Evolutionary conservation across 768 basidiomycete genomes (phyloP).

Genomic region (Mrakia frigida): DNA sequence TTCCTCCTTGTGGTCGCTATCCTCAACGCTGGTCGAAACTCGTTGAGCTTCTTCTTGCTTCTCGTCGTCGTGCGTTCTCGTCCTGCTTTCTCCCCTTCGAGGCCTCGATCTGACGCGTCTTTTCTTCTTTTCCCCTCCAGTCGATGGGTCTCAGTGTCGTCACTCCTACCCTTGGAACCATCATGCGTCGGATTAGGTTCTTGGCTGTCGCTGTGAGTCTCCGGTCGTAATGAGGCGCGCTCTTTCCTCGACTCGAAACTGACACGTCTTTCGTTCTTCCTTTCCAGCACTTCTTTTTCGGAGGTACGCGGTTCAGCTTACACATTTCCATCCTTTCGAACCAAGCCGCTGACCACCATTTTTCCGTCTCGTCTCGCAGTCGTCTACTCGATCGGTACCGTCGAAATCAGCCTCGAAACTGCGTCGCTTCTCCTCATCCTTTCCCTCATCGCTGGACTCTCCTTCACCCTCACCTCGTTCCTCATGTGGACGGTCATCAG

Average conservation of each 20-base stretch:
- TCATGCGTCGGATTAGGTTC: conserved; percentile 76
- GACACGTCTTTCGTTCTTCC: background rate
- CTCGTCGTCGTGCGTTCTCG: conserved; percentile 57
- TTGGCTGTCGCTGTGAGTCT: conserved; percentile 68
- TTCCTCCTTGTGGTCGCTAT: conserved; percentile 96
- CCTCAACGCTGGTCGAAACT: conserved; percentile 85
- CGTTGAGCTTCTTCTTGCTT: conserved; percentile 90
- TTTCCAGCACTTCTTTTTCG: conserved; percentile 16
- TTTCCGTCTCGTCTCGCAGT: conserved; percentile 44
- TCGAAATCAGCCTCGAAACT: conserved; percentile 80
- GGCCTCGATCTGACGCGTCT: background rate
- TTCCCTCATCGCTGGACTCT: conserved; percentile 86
- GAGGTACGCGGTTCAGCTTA: background rate
- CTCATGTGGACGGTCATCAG: conserved; percentile 11
- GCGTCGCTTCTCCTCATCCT: conserved; percentile 63
- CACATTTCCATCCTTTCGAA: too few species aligned
- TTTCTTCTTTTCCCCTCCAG: background rate
- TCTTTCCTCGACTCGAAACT: background rate
- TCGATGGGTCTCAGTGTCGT: conserved; percentile 89
- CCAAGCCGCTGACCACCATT: too few species aligned
- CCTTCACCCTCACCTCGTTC: conserved; percentile 79
- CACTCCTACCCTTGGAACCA: conserved; percentile 72
- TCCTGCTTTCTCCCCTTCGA: too few species aligned
- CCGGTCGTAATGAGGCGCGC: background rate
- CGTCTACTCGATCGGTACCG: conserved; percentile 89